phyloP scores from a whole-genome alignment of 345 rosid genomes.

The Draba incana region DNA sequence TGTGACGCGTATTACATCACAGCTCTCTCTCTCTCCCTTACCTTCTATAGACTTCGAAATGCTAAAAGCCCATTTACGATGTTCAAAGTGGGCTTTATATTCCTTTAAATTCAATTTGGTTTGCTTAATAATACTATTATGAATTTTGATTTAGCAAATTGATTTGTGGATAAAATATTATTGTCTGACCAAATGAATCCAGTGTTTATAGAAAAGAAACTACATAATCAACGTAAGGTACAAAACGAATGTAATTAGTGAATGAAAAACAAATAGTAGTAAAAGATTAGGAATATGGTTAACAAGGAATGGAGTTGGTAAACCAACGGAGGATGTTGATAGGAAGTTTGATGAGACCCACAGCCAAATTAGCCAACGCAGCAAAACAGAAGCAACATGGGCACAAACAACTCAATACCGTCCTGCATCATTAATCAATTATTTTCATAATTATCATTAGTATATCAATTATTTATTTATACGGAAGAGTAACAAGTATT shows the following conservation, averaged over 20 bases:
- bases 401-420: slow-evolving; percentile 75
- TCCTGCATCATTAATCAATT: slow-evolving; percentile 45
- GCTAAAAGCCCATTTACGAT: no score
- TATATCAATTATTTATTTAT: no score
- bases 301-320: slow-evolving; percentile 77
- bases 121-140: no score
- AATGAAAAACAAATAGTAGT: not conserved
- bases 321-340: slow-evolving; percentile 67
- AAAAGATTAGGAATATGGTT: not conserved
- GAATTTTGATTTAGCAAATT: no score
- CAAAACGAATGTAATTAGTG: not conserved
- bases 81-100: no score
- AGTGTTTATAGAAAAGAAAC: not conserved
- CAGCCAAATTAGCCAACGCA: slow-evolving; percentile 66
- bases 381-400: slow-evolving; percentile 81
- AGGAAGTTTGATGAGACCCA: slow-evolving; percentile 72
- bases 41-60: no score
- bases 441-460: no score
- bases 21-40: not conserved
- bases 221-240: not conserved
- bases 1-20: slow-evolving; percentile 20
- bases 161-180: no score
- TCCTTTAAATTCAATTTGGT: no score
- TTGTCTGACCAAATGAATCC: no score
- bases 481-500: no score